These are phyloP conservation scores for Asterochloris erici DNA, from an alignment of 139 green algal genomes.

Conservation along the genomic window DNA sequence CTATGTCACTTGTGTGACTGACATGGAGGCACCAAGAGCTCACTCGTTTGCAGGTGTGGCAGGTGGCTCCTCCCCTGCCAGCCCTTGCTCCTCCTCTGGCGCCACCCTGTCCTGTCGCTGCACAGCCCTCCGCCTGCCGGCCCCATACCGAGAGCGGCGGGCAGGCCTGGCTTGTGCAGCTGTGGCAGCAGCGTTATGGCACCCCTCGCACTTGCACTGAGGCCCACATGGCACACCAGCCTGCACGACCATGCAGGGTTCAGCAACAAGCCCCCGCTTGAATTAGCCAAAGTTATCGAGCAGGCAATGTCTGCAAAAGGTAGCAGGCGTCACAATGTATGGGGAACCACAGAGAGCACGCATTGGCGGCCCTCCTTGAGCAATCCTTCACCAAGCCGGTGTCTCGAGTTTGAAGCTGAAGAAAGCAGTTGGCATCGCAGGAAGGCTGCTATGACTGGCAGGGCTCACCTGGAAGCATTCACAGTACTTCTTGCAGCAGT, in stretches of 20 bases:
- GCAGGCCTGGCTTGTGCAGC: too few species aligned
- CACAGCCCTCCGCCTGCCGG: too few species aligned
- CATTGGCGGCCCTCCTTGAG: background rate
- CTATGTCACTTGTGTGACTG: too few species aligned
- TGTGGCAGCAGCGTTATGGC: constrained; percentile 47
- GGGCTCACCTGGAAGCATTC: constrained; percentile 91
- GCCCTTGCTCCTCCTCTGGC: too few species aligned
- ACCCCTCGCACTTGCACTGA: constrained; percentile 82
- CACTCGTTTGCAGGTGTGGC: too few species aligned
- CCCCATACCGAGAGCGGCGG: too few species aligned
- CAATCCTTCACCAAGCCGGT: background rate
- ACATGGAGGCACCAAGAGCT: too few species aligned
- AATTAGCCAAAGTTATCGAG: background rate
- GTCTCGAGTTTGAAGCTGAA: background rate
- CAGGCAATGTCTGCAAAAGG: background rate
- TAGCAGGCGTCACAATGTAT: background rate
- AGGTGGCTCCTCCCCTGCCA: too few species aligned
- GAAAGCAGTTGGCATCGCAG: too few species aligned
- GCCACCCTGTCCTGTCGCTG: too few species aligned
- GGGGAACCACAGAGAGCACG: background rate
- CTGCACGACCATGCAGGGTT: constrained; percentile 24
- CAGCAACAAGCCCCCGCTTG: background rate
- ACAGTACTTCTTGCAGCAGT: constrained; percentile 98
- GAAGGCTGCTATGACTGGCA: background rate
- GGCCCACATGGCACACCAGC: constrained; percentile 78